phyloP scores from a whole-genome alignment of 805 yeast genomes.

The Metschnikowia cerradonensis region DNA sequence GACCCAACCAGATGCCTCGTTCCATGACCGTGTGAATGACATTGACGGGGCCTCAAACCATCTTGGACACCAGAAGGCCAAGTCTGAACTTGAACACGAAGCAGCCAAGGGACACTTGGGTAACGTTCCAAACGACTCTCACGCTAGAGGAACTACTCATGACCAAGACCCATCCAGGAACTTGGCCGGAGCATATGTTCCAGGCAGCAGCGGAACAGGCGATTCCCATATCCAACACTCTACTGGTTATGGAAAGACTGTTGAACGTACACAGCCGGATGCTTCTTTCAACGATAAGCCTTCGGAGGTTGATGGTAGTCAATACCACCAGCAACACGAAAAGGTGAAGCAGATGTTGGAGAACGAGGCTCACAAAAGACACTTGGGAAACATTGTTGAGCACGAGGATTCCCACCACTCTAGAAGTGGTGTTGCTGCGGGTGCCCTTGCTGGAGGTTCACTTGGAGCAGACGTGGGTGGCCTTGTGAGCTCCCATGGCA shows the following conservation, averaged over 20 bases:
- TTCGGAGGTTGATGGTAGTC: background rate
- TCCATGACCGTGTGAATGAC: constrained; percentile 5
- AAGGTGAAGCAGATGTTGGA: constrained; percentile 3
- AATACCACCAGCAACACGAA: constrained; percentile 7
- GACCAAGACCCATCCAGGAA: background rate
- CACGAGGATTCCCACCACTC: background rate
- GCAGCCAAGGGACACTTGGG: constrained; percentile 12
- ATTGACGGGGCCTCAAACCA: constrained; percentile 11
- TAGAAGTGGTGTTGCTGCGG: background rate
- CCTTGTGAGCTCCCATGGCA: background rate
- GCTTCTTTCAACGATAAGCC: constrained; percentile 5
- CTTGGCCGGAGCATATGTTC: background rate
- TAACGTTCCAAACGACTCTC: constrained; percentile 2
- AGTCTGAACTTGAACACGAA: constrained; percentile 7
- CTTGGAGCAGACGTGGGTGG: constrained; percentile 7
- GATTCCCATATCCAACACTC: background rate
- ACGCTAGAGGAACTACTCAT: background rate
- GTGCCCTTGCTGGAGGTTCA: background rate
- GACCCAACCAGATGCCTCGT: constrained; percentile 11
- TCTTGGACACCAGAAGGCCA: constrained; percentile 8
- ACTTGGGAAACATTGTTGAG: constrained; percentile 2
- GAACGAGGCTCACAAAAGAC: constrained; percentile 1
- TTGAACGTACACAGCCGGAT: background rate
- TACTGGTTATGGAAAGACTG: background rate
- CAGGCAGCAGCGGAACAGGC: background rate